Evolutionary conservation across 179 eudicot species (phyloP), one percentile per base, ranked within the genome.

Genomic region (Nepenthes alata): DNA sequence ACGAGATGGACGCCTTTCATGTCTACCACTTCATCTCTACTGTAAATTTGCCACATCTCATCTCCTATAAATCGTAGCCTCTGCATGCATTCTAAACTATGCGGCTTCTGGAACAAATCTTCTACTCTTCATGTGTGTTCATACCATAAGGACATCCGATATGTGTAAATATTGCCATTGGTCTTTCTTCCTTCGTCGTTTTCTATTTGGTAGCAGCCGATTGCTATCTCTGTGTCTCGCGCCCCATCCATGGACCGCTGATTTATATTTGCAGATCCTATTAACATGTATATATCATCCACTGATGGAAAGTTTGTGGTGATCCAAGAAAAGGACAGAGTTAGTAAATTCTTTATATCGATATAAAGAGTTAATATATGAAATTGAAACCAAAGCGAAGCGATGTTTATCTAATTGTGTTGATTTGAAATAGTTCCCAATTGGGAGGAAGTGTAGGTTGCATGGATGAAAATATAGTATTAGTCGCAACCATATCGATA

Each of bases 171-270:
- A 8, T 83, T 89, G 25, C 74, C 80, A 2, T 35, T 59, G 52
- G 9, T 69, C 3, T 54, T 61, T 58, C 61, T 59, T 35, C 37
- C 50, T 35, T 77, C 75, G 3, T 60, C 76, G 4, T 58, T 67
- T 56, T 56, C 61, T 49, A 76, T 38, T 55, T 89, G 91, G 70
- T 94, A 87, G 78, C 97, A 90, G 45, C 99, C 99, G 16, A 94
- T 83, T 25, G 94, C 96, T 35, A 94, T 87, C 67, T 94, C 99
- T 14, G 95, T 90, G 83, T 93, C 98, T 63, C 98, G 67, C 68
- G 75, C 69, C 48, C 98, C 98, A 66, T 93, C 98, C 95, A 90
- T 83, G 49, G 98, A 93, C 63, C 97, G 68, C 64, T 93, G 98
- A 76, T 93, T 93, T 62, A 93, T 72, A 66, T 90, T 93, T 37